phyloP scores from a whole-genome alignment of 108 stramenopile species.

The Schizochytrium sp. region DNA sequence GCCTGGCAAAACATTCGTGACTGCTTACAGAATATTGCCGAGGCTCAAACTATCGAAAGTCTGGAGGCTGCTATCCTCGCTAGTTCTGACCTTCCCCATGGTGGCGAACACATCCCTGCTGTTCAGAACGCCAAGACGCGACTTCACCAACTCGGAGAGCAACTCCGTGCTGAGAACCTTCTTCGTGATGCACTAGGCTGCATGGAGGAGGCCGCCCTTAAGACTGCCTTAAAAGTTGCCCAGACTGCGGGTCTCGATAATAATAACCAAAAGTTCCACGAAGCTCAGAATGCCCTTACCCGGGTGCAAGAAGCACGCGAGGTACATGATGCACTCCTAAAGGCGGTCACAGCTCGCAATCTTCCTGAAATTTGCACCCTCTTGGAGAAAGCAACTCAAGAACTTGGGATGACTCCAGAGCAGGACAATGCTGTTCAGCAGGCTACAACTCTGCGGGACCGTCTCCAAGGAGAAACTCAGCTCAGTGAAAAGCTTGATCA shows the following conservation, averaged over 20 bases:
- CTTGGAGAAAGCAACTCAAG: conserved; percentile 61
- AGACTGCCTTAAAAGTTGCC: conserved; percentile 64
- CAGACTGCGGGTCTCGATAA: conserved; percentile 1
- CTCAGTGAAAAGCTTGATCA: neutral
- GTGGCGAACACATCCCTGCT: conserved; percentile 65
- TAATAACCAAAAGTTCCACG: neutral
- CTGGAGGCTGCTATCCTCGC: conserved; percentile 56
- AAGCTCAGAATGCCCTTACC: conserved; percentile 48
- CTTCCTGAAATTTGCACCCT: conserved; percentile 61
- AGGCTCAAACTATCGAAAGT: conserved; percentile 26
- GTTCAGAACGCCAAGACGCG: conserved; percentile 67
- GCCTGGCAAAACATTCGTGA: conserved; percentile 65
- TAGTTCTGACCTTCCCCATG: conserved; percentile 66
- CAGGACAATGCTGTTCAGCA: conserved; percentile 12
- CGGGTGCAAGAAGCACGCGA: conserved; percentile 35
- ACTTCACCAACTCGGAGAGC: conserved; percentile 65
- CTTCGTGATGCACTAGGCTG: conserved; percentile 64
- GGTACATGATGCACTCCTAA: conserved; percentile 61
- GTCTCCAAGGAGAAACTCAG: conserved; percentile 8
- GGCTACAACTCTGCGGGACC: neutral
- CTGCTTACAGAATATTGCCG: conserved; percentile 66
- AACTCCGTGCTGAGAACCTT: conserved; percentile 59
- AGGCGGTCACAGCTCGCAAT: conserved; percentile 68
- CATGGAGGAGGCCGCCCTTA: conserved; percentile 64
- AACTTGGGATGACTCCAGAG: conserved; percentile 30